Evolutionary conservation across 495 filamentous ascomycete genomes (phyloP).

Genomic region (Neurospora terricola): DNA sequence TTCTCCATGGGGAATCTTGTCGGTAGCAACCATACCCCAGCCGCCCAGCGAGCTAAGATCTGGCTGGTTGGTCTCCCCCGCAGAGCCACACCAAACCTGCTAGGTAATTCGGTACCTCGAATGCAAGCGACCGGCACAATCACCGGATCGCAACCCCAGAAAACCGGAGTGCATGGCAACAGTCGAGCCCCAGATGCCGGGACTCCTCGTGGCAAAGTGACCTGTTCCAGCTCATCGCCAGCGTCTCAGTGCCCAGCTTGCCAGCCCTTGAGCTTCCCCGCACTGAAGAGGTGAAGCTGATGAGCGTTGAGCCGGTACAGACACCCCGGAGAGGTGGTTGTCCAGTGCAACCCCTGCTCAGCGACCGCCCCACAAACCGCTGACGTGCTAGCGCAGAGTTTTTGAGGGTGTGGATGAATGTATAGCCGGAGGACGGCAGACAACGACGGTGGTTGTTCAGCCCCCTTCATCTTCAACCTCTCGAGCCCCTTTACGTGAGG

Average conservation of each 20-base stretch:
- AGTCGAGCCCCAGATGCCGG: neutral
- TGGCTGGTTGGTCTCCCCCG: neutral
- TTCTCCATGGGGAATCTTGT: slow-evolving; percentile 11
- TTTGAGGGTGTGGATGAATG: neutral
- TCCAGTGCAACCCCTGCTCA: neutral
- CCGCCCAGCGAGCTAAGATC: slow-evolving; percentile 2
- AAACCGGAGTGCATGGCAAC: neutral
- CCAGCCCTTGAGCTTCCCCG: neutral
- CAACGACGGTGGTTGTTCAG: neutral
- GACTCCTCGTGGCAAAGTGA: neutral
- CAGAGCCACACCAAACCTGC: neutral
- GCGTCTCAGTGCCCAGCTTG: neutral
- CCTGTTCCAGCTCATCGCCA: neutral
- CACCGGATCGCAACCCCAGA: neutral
- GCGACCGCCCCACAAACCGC: neutral
- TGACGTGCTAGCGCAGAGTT: neutral
- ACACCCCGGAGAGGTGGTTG: neutral
- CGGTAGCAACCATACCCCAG: neutral
- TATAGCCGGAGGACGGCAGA: neutral
- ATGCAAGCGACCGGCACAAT: neutral
- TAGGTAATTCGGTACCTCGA: neutral
- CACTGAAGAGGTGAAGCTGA: neutral
- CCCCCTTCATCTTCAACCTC: neutral
- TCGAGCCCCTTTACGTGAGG: neutral
- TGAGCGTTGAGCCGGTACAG: neutral